Base-by-base conservation (phyloP, 1,139 yeast species). In the Magnusiomyces sp. region DNA sequence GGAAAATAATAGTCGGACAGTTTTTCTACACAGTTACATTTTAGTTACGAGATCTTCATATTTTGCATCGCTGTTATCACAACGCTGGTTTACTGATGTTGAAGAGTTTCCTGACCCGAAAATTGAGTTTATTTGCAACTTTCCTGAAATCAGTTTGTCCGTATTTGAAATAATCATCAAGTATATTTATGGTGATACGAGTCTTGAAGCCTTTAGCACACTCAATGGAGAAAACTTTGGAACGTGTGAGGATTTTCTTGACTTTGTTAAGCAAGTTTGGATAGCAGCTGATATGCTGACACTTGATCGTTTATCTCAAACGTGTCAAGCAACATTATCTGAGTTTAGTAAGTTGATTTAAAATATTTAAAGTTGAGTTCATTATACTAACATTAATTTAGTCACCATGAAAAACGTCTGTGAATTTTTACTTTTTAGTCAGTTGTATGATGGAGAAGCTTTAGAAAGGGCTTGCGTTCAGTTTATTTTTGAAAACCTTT, bases 401-500 rank as follows among this genome's bases (percentile, higher is more conserved):
- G 62, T 87, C 10, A 69, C 67, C 11, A 69, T 79, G 14, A 85
- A 83, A 14, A 85, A 83, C 57, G 88, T 82, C 1, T 68, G 80
- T 38, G 56, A 73, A 2, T 61, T 88, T 14, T 61, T 85, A 32
- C 68, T 73, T 9, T 81, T 81, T 59, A 75, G 94, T 0, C 74
- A 73, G 41, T 59, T 67, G 37, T 69, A 75, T 50, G 66, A 73
- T 13, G 85, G 88, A 1, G 62, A 67, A 7, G 79, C 81, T 57
- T 63, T 89, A 33, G 72, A 79, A 53, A 70, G 73, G 48, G 75
- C 77, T 49, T 79, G 95, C 59, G 69, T 83, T 40, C 81, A 87
- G 80, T 85, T 76, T 56, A 72, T 87, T 14, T 80, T 76, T 57
- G 75, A 77, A 56, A 87, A 88, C 60, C 65, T 86, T 54, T 89